Percentiles rank a stretch among this genome's conserved stretches.
Evolutionary conservation across 1,284 basidiomycete genomes (phyloP).

Genomic region (Blastosporella zonata): DNA sequence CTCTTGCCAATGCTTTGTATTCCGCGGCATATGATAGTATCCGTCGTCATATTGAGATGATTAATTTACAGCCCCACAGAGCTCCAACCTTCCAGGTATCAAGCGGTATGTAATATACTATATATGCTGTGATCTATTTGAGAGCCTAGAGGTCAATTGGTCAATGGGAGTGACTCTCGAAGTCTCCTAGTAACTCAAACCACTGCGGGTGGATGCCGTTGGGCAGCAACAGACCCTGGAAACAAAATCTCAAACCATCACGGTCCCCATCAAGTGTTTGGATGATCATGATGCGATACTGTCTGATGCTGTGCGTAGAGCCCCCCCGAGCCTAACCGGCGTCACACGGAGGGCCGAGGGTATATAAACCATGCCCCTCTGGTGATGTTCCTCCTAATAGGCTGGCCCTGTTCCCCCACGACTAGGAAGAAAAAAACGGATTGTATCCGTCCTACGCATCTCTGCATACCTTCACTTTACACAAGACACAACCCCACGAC

Average conservation of each 20-base stretch:
- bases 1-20: no score
- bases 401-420: constrained; percentile 36
- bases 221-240: no score
- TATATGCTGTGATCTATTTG: no score
- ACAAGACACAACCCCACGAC: constrained; percentile 18
- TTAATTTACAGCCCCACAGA: no score
- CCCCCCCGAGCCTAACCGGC: constrained; percentile 11
- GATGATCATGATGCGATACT: constrained; percentile 15
- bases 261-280: constrained; percentile 4
- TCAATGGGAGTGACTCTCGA: no score
- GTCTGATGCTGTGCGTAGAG: background rate
- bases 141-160: no score
- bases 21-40: no score
- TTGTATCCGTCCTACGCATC: constrained; percentile 19
- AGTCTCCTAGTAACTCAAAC: no score
- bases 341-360: constrained; percentile 13
- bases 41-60: no score
- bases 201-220: no score
- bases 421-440: constrained; percentile 18
- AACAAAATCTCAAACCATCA: constrained; percentile 12
- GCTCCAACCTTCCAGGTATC: no score
- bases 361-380: constrained; percentile 26
- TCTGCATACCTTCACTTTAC: constrained; percentile 2
- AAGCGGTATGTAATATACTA: no score
- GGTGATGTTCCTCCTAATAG: constrained; percentile 26